phyloP scores from a whole-genome alignment of 768 basidiomycete species.

The Gloeostereum incarnatum region DNA sequence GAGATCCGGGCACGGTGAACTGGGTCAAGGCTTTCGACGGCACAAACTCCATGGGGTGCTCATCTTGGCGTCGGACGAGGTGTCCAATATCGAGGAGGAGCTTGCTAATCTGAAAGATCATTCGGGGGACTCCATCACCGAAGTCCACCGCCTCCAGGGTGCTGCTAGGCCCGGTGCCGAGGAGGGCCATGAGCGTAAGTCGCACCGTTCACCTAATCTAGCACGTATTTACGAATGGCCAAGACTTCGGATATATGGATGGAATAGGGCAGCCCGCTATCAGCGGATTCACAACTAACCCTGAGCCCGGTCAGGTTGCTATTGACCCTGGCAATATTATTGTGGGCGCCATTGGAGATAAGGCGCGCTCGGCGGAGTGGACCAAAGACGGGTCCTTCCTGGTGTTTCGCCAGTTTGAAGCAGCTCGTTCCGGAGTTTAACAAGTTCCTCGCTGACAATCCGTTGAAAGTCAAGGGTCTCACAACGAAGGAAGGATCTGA shows the following conservation, averaged over 20 bases:
- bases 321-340: constrained; percentile 35
- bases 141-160: constrained; percentile 26
- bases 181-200: constrained; percentile 35
- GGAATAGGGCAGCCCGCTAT: constrained; percentile 43
- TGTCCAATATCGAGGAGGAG: constrained; percentile 20
- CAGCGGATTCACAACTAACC: constrained; percentile 25
- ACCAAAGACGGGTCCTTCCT: constrained; percentile 42
- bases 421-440: constrained; percentile 46
- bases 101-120: constrained; percentile 21
- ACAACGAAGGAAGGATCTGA: constrained; percentile 30
- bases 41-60: constrained; percentile 39
- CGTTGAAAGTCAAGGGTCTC: constrained; percentile 24
- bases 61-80: constrained; percentile 30
- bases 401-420: constrained; percentile 39
- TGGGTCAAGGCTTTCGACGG: constrained; percentile 39
- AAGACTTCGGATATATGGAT: constrained; percentile 39
- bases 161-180: constrained; percentile 33
- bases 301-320: constrained; percentile 24
- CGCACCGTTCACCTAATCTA: constrained; percentile 5
- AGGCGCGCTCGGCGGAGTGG: constrained; percentile 26
- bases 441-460: constrained; percentile 31
- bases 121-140: constrained; percentile 30
- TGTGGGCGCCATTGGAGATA: constrained; percentile 33
- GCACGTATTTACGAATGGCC: not conserved
- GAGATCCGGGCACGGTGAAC: constrained; percentile 27